These are phyloP conservation scores for Hypoxylon sp. DNA, from an alignment of 2,329 filamentous ascomycete genomes.

Conservation along the genomic window DNA sequence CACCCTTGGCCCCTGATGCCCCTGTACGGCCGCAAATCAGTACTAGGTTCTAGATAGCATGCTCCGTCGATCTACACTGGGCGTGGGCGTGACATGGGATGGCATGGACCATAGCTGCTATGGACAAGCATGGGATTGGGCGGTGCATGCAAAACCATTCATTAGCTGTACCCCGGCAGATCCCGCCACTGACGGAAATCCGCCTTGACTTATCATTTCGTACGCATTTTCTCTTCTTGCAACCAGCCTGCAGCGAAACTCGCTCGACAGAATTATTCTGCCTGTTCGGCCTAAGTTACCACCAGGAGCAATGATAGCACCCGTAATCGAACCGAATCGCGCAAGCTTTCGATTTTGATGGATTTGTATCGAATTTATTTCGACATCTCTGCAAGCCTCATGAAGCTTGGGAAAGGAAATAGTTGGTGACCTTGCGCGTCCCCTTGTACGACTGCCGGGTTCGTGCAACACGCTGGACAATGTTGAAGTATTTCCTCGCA, in stretches of 20 bases:
- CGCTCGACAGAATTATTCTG: constrained; percentile 23
- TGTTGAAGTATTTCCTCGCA: constrained; percentile 50
- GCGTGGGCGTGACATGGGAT: constrained; percentile 35
- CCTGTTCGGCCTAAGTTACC: constrained; percentile 25
- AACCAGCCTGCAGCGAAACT: constrained; percentile 21
- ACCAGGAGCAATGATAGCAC: constrained; percentile 30
- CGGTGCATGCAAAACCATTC: constrained; percentile 35
- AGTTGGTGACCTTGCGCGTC: constrained; percentile 52
- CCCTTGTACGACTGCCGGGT: constrained; percentile 50
- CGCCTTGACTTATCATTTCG: constrained; percentile 36
- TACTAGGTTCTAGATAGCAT: constrained; percentile 39
- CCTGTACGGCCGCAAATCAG: constrained; percentile 35
- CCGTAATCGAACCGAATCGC: constrained; percentile 16
- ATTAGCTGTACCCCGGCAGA: constrained; percentile 44
- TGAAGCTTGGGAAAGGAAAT: constrained; percentile 51
- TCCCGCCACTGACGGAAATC: constrained; percentile 44
- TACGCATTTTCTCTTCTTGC: constrained; percentile 34
- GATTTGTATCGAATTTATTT: constrained; percentile 40
- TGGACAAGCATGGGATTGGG: constrained; percentile 42
- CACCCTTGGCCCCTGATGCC: constrained; percentile 27
- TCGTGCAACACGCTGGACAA: constrained; percentile 51
- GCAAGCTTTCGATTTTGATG: constrained; percentile 43
- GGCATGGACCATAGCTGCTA: constrained; percentile 10
- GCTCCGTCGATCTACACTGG: constrained; percentile 44
- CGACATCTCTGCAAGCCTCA: constrained; percentile 46